Evolutionary conservation across 2,329 filamentous ascomycete genomes (phyloP).

Genomic region (Fusarium bulbicola): DNA sequence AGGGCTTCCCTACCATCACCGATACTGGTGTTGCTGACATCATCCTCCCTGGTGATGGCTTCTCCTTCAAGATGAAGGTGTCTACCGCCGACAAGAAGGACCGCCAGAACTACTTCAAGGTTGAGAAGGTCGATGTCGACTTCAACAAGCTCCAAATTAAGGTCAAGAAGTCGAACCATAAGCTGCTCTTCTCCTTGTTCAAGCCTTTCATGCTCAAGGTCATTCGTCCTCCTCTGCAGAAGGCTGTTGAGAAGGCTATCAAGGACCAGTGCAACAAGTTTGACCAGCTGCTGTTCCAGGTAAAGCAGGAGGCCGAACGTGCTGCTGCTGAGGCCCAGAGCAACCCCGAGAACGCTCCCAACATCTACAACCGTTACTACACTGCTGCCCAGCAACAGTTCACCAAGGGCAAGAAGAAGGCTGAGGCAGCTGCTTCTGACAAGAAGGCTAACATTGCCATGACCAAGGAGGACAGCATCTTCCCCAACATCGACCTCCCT

Average conservation of each 20-base stretch:
- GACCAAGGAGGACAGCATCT: slow-evolving; percentile 84
- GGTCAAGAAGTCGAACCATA: slow-evolving; percentile 94
- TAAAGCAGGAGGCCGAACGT: slow-evolving; percentile 85
- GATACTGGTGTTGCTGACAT: slow-evolving; percentile 92
- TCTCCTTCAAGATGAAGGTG: slow-evolving; percentile 91
- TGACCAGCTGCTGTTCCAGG: slow-evolving; percentile 76
- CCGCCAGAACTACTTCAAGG: slow-evolving; percentile 88
- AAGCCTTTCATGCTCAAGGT: slow-evolving; percentile 89
- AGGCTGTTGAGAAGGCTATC: slow-evolving; percentile 89
- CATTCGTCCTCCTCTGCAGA: slow-evolving; percentile 84
- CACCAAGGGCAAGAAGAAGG: slow-evolving; percentile 81
- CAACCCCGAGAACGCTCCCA: slow-evolving; percentile 77
- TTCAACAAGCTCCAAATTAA: slow-evolving; percentile 87
- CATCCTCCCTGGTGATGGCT: slow-evolving; percentile 84
- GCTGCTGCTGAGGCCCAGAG: slow-evolving; percentile 65
- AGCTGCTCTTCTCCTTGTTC: slow-evolving; percentile 84
- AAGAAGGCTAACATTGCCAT: slow-evolving; percentile 69
- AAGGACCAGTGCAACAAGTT: slow-evolving; percentile 81
- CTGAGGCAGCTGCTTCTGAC: slow-evolving; percentile 66
- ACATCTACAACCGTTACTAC: slow-evolving; percentile 88
- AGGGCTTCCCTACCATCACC: slow-evolving; percentile 87
- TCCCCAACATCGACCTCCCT: slow-evolving; percentile 86
- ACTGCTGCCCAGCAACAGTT: slow-evolving; percentile 78
- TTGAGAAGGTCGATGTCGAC: slow-evolving; percentile 86
- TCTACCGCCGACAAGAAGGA: slow-evolving; percentile 82